A percentile compares a stretch with the other conserved stretches of the same genome.
Evolutionary conservation across 805 yeast genomes (phyloP).

Genomic region (Saccharomycopsis fermentans): DNA sequence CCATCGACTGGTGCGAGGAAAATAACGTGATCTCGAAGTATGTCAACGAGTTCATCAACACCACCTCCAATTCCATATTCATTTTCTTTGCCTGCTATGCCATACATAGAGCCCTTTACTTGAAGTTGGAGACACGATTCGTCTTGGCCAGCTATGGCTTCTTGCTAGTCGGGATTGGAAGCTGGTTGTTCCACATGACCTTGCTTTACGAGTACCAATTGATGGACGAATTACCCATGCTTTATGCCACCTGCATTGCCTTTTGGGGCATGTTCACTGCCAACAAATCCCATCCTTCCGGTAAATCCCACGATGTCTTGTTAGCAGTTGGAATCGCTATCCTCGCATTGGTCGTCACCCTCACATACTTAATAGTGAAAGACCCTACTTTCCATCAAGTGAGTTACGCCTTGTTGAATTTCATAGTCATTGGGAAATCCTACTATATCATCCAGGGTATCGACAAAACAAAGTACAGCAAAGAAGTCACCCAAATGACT

Average conservation of each 20-base stretch:
- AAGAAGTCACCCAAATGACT: conserved; percentile 31
- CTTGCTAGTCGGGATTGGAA: conserved; percentile 82
- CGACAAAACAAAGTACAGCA: conserved; percentile 7
- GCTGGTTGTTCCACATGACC: conserved; percentile 96
- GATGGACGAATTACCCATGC: conserved; percentile 95
- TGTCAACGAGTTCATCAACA: conserved; percentile 85
- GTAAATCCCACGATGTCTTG: conserved; percentile 15
- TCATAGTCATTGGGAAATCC: conserved; percentile 58
- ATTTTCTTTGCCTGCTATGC: conserved; percentile 52
- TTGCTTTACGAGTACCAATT: conserved; percentile 80
- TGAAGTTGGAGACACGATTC: conserved; percentile 63
- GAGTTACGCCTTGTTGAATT: conserved; percentile 71
- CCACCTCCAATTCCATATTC: conserved; percentile 62
- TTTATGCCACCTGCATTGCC: conserved; percentile 94
- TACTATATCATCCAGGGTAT: conserved; percentile 32
- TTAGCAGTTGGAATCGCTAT: conserved; percentile 4
- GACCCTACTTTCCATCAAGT: conserved; percentile 86
- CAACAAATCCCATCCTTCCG: conserved; percentile 34
- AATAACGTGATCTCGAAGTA: conserved; percentile 81
- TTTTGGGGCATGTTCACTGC: conserved; percentile 70
- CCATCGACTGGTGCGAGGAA: conserved; percentile 99
- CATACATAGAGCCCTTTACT: conserved; percentile 46
- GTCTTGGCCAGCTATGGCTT: conserved; percentile 68
- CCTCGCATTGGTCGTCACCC: conserved; percentile 50
- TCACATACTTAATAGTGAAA: conserved; percentile 58